phyloP scores from a whole-genome alignment of 2,329 filamentous ascomycete genomes.

The Fusarium austroafricanum region DNA sequence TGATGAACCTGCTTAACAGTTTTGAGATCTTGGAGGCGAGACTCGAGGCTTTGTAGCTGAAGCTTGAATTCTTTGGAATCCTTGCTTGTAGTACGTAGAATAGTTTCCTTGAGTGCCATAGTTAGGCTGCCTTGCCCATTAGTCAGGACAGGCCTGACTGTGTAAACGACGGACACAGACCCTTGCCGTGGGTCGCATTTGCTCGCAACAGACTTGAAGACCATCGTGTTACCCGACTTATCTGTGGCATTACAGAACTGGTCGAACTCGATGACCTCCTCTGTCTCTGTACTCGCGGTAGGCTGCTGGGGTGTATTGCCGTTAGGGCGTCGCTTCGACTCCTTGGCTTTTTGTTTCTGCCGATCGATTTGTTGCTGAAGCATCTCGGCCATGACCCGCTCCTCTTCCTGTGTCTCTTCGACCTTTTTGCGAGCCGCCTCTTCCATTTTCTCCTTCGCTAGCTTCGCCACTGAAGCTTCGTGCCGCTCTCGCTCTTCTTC shows the following conservation, averaged over 20 bases:
- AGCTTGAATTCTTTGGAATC: constrained; percentile 76
- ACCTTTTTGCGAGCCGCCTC: constrained; percentile 64
- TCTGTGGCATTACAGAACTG: constrained; percentile 73
- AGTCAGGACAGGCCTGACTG: constrained; percentile 75
- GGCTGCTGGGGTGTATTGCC: constrained; percentile 45
- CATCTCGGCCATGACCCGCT: constrained; percentile 76
- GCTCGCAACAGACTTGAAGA: constrained; percentile 77
- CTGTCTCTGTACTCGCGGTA: constrained; percentile 45
- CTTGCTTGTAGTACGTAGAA: constrained; percentile 67
- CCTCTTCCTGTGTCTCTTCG: constrained; percentile 73
- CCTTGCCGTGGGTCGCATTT: constrained; percentile 75
- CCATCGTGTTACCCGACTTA: constrained; percentile 69
- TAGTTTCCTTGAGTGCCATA: constrained; percentile 80
- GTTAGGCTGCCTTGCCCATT: constrained; percentile 67
- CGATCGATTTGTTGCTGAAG: constrained; percentile 78
- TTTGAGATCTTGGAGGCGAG: constrained; percentile 79
- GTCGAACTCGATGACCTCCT: constrained; percentile 70
- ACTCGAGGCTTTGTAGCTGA: constrained; percentile 80
- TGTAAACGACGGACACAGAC: constrained; percentile 74
- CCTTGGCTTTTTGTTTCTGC: constrained; percentile 72
- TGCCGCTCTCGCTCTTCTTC: constrained; percentile 90
- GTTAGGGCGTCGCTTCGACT: constrained; percentile 68
- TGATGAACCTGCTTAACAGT: constrained; percentile 79
- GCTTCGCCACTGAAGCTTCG: constrained; percentile 75
- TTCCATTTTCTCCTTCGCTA: constrained; percentile 67